A percentile compares a stretch with the other conserved stretches of the same genome.
Conservation (phyloP, 768 basidiomycete species). For the Naematelia aurantialba region DNA sequence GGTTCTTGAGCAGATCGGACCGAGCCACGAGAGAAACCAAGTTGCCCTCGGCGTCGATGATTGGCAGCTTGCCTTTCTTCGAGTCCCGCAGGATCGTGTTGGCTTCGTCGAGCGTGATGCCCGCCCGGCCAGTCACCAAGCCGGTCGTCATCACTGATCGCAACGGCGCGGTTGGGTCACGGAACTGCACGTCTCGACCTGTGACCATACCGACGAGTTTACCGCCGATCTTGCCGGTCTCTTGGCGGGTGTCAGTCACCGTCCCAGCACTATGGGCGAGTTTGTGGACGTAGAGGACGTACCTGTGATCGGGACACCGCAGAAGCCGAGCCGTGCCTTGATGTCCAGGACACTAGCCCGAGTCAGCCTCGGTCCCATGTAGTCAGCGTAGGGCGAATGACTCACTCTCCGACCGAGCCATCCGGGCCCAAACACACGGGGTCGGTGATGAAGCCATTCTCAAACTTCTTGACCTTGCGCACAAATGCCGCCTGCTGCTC, state of each 20-base stretch:
- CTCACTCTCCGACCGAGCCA: slow-evolving; percentile 67
- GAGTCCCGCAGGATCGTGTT: slow-evolving; percentile 91
- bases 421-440: slow-evolving; percentile 81
- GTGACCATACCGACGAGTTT: slow-evolving; percentile 96
- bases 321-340: slow-evolving; percentile 86
- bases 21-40: slow-evolving; percentile 85
- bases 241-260: slow-evolving; percentile 52
- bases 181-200: slow-evolving; percentile 92
- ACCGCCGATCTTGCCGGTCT: slow-evolving; percentile 78
- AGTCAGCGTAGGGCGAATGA: slow-evolving; percentile 6
- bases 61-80: slow-evolving; percentile 96
- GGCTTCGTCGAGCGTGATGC: slow-evolving; percentile 85
- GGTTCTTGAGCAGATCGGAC: slow-evolving; percentile 95
- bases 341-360: slow-evolving; percentile 71
- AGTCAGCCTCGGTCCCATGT: slow-evolving; percentile 2
- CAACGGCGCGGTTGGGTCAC: slow-evolving; percentile 62
- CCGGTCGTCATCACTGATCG: slow-evolving; percentile 81
- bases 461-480: slow-evolving; percentile 93
- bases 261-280: no score
- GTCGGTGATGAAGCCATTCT: slow-evolving; percentile 97
- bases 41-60: slow-evolving; percentile 64
- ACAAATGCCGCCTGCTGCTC: slow-evolving; percentile 93
- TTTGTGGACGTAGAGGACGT: slow-evolving; percentile 53
- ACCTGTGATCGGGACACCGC: slow-evolving; percentile 97
- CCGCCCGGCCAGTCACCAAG: slow-evolving; percentile 79